Evolutionary conservation across 2,329 filamentous ascomycete species (phyloP).

Genomic region (Neofusicoccum kwambonambiense): DNA sequence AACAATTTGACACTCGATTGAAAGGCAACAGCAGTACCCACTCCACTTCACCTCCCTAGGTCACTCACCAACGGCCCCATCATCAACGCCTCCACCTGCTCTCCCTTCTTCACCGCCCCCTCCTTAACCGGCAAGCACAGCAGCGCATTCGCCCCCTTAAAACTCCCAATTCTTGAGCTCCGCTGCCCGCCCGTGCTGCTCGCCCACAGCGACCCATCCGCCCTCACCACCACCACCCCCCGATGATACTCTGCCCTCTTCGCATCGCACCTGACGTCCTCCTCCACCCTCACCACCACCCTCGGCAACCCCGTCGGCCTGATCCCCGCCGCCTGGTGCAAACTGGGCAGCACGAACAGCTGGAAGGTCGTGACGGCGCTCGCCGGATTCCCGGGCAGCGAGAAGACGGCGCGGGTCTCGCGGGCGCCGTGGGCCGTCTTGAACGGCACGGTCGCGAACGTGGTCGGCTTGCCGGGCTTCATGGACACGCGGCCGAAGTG

Average conservation of each 20-base stretch:
- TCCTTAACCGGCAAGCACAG: slow-evolving; percentile 69
- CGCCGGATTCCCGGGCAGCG: slow-evolving; percentile 89
- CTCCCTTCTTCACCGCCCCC: slow-evolving; percentile 65
- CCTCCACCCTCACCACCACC: slow-evolving; percentile 68
- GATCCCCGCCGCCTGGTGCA: slow-evolving; percentile 75
- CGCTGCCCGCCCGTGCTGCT: slow-evolving; percentile 85
- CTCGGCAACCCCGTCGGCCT: slow-evolving; percentile 66
- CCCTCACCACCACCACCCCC: slow-evolving; percentile 64
- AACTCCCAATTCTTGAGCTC: slow-evolving; percentile 84
- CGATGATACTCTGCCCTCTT: slow-evolving; percentile 85
- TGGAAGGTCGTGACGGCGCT: slow-evolving; percentile 91
- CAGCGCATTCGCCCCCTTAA: slow-evolving; percentile 84
- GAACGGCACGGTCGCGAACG: slow-evolving; percentile 82
- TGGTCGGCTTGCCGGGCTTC: slow-evolving; percentile 98
- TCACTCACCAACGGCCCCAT: slow-evolving; percentile 59
- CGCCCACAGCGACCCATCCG: slow-evolving; percentile 68
- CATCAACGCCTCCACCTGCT: slow-evolving; percentile 72
- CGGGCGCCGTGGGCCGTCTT: slow-evolving; percentile 52
- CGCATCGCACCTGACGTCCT: slow-evolving; percentile 73
- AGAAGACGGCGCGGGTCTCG: slow-evolving; percentile 73
- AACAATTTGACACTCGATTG: no score
- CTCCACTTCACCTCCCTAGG: slow-evolving; percentile 13
- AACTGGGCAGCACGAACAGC: slow-evolving; percentile 83
- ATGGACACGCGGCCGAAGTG: slow-evolving; percentile 95
- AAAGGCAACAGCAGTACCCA: no score